Conservation (phyloP, 2,329 filamentous ascomycete genomes). For the Aureobasidium lini region DNA sequence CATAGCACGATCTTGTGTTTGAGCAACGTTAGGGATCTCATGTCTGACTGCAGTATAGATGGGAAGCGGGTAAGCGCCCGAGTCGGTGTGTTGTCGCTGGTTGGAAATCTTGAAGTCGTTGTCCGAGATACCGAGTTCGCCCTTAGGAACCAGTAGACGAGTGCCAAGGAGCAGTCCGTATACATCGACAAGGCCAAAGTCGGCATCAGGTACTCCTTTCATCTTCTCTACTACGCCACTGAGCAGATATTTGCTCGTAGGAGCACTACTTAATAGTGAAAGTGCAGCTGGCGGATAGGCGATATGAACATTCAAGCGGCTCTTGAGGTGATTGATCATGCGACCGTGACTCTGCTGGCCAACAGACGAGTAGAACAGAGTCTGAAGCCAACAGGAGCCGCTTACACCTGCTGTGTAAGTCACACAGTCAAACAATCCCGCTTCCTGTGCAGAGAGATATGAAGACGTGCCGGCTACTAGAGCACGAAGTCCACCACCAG, state of each 20-base stretch:
- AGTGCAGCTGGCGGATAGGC: constrained; percentile 85
- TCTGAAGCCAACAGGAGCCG: constrained; percentile 91
- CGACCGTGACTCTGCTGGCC: constrained; percentile 58
- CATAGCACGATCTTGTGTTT: constrained; percentile 25
- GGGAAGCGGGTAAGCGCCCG: constrained; percentile 76
- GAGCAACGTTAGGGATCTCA: constrained; percentile 69
- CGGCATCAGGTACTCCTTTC: constrained; percentile 68
- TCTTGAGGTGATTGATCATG: constrained; percentile 79
- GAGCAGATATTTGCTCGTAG: constrained; percentile 87
- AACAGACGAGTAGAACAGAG: constrained; percentile 77
- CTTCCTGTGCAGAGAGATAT: constrained; percentile 73
- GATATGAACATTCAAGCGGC: constrained; percentile 77
- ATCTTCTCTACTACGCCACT: constrained; percentile 87
- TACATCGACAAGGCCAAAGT: constrained; percentile 86
- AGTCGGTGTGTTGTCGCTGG: constrained; percentile 66
- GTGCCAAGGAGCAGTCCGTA: constrained; percentile 84
- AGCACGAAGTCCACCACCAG: constrained; percentile 82
- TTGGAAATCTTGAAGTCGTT: constrained; percentile 86
- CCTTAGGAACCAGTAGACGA: constrained; percentile 75
- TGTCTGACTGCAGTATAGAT: constrained; percentile 95
- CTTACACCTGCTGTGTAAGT: constrained; percentile 95
- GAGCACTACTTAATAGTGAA: constrained; percentile 71
- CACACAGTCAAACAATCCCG: constrained; percentile 84
- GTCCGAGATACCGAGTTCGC: constrained; percentile 69
- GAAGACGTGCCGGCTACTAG: constrained; percentile 87